Percentiles rank a stretch among this genome's conserved stretches.
Evolutionary conservation across 2,329 filamentous ascomycete genomes (phyloP).

Genomic region (Aspergillus jensenii): DNA sequence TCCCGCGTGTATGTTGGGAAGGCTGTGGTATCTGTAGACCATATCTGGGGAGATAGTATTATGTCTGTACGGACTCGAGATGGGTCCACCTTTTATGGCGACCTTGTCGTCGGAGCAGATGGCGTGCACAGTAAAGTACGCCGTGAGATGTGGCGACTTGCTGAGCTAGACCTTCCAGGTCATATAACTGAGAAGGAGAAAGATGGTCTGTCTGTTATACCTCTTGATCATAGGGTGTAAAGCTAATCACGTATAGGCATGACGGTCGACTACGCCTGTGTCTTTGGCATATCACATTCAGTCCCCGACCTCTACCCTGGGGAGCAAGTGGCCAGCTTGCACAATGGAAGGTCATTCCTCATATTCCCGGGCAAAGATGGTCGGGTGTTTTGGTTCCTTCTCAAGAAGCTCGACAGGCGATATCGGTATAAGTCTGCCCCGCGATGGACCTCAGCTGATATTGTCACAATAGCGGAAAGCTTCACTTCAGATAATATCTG

Average conservation of each 20-base stretch:
- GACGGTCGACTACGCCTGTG: slow-evolving; percentile 25
- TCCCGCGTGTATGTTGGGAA: slow-evolving; percentile 27
- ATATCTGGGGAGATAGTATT: slow-evolving; percentile 18
- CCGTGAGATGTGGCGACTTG: slow-evolving; percentile 28
- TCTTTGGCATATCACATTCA: slow-evolving; percentile 27
- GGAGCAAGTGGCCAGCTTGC: slow-evolving; percentile 13
- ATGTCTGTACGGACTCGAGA: slow-evolving; percentile 30
- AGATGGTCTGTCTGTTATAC: neutral
- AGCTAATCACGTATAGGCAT: slow-evolving; percentile 1
- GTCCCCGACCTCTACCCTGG: slow-evolving; percentile 10
- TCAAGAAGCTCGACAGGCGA: slow-evolving; percentile 19
- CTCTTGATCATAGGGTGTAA: neutral
- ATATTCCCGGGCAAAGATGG: slow-evolving; percentile 19
- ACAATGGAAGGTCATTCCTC: slow-evolving; percentile 16
- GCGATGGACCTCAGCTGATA: slow-evolving; percentile 10
- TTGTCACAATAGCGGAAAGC: neutral
- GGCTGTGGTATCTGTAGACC: slow-evolving; percentile 27
- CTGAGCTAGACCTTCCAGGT: neutral
- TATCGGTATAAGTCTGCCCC: slow-evolving; percentile 12
- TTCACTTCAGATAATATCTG: neutral
- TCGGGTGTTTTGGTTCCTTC: slow-evolving; percentile 25
- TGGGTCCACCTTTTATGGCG: slow-evolving; percentile 33
- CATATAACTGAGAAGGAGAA: neutral
- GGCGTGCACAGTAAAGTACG: slow-evolving; percentile 43
- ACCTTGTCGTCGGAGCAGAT: slow-evolving; percentile 45